Base-by-base conservation (phyloP, 148 eudicot genomes). In the Fagopyrum esculentum region DNA sequence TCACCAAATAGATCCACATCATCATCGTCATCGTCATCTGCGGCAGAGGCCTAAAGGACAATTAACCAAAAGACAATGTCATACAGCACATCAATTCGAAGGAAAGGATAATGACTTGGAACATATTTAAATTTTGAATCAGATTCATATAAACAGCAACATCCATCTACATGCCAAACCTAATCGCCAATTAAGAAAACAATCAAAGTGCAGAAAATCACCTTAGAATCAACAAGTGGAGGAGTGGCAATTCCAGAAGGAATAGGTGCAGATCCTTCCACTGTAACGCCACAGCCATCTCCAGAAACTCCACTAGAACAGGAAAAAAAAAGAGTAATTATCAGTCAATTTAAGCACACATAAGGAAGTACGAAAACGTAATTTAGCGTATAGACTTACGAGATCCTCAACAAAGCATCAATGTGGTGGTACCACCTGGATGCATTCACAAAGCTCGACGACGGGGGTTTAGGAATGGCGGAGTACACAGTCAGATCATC, bases 1-100 rank as follows among this genome's bases (percentile, higher is more conserved):
- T 94, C 98, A 56, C 98, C 98, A 60, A 94, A 94, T 50, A 94
- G 89, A 81, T 94, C 98, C 15, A 94, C 87, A 82, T 94, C 98
- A 43, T 85, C 87, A 6, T 92, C 97, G 5, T 92, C 96, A 0
- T 91, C 97, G 19, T 88, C 98, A 44, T 77, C 95, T 72, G 87
- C 98, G 77, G 88, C 94, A 40, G 93, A 78, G 40, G 93, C 93
- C 98, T 89, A 79, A 49, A 77, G 6, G 6, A 9, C 9, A 7
- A 16, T 46, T 13, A 46, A 7, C 29, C 40, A 73, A 48, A 51
- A 26, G 0, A 4, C 17, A 26, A 52, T 72, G 22, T 35, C 45
- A 60, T 60, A 8, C 40, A 9, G 3, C 4, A 19, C 29, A 19
- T 3, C 29, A 0, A 8, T 26, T 59, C 10, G 4, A 0, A 2